phyloP scores from a whole-genome alignment of 768 basidiomycete species.

The Kwoniella bestiolae region DNA sequence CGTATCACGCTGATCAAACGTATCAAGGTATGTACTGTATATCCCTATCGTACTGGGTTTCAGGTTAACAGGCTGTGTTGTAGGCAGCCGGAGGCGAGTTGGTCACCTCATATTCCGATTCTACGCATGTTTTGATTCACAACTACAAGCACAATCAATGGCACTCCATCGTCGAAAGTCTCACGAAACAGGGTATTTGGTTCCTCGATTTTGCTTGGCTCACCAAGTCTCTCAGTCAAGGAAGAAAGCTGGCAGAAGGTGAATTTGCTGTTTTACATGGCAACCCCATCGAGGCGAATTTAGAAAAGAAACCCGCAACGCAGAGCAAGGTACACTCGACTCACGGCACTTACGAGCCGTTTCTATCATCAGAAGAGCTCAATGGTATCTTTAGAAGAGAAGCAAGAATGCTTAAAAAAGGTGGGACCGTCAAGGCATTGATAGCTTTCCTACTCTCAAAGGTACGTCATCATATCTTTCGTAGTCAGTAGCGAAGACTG shows the following conservation, averaged over 20 bases:
- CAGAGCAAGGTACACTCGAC: not conserved
- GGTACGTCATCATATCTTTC: not conserved
- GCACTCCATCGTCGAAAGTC: conserved; percentile 22
- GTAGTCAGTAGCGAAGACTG: not conserved
- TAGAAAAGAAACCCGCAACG: not conserved
- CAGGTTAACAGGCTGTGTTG: not conserved
- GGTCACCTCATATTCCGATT: conserved; percentile 17
- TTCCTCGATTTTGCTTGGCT: conserved; percentile 24
- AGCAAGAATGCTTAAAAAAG: not conserved
- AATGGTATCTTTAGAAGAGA: conserved; percentile 16
- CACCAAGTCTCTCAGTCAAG: conserved; percentile 13
- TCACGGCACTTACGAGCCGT: not conserved
- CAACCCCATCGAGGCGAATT: not conserved
- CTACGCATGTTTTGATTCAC: conserved; percentile 39
- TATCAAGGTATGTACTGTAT: conserved; percentile 16
- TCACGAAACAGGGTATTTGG: conserved; percentile 27
- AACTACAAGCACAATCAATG: conserved; percentile 24
- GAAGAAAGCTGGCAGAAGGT: conserved; percentile 17
- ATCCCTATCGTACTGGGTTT: not conserved
- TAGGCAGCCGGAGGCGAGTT: conserved; percentile 28
- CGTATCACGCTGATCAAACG: conserved; percentile 15
- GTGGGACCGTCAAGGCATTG: conserved; percentile 4
- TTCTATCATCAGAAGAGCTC: not conserved
- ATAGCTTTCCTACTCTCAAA: conserved; percentile 10
- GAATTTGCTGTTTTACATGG: conserved; percentile 16